Conservation (phyloP, 805 yeast species). For the Teunomyces panamensis region DNA sequence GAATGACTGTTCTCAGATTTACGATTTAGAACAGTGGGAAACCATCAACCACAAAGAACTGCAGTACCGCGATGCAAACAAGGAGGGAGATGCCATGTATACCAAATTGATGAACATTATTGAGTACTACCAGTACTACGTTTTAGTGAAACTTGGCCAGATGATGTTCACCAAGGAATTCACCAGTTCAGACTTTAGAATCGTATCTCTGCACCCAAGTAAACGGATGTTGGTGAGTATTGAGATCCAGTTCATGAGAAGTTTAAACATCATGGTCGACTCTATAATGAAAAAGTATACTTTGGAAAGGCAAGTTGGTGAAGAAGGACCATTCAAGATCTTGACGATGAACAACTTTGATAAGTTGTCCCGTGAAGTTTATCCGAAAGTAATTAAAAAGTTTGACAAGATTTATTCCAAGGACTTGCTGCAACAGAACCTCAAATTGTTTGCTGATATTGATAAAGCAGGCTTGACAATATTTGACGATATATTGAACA, state of each 20-base stretch:
- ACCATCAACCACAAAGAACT: conserved; percentile 8
- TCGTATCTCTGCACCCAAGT: conserved; percentile 37
- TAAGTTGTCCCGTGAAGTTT: conserved; percentile 27
- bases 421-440: conserved; percentile 33
- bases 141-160: conserved; percentile 27
- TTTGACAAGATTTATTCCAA: conserved; percentile 37
- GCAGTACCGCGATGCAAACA: neutral
- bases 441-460: conserved; percentile 40
- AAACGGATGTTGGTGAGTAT: conserved; percentile 38
- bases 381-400: conserved; percentile 28
- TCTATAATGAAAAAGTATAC: conserved; percentile 40
- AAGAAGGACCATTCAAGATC: conserved; percentile 32
- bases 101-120: conserved; percentile 36
- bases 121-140: conserved; percentile 34
- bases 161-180: conserved; percentile 22
- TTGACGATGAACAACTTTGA: conserved; percentile 45
- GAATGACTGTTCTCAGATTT: conserved; percentile 43
- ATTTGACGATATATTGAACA: conserved; percentile 37
- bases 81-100: conserved; percentile 18
- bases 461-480: conserved; percentile 39
- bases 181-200: conserved; percentile 19
- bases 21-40: conserved; percentile 43
- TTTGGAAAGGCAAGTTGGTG: conserved; percentile 23
- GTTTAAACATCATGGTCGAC: conserved; percentile 39
- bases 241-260: conserved; percentile 45